Evolutionary conservation across 1,284 basidiomycete genomes (phyloP), one percentile per base, ranked within the genome.

Genomic region (Marasmius fiardii): DNA sequence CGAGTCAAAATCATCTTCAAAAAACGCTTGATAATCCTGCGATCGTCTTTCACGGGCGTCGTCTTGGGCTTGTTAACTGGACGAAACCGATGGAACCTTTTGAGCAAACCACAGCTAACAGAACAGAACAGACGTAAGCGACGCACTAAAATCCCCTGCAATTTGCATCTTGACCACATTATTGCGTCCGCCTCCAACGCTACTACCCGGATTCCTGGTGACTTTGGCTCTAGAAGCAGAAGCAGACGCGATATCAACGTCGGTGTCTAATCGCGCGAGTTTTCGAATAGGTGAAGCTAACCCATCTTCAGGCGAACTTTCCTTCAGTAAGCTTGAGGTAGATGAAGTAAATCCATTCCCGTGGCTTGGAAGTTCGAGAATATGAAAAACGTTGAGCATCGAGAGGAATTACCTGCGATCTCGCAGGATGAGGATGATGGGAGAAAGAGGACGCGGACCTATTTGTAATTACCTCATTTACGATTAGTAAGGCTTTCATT

Each of bases 231-330:
- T 82, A 70, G 76, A 82, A 64, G 83, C 80, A n/a, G n/a, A n/a
- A n/a, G n/a, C n/a, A 66, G 85, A 82, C 65, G 76, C 76, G 62
- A 80, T 75, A 68, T 88, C 84, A 69, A 79, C 81, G 72, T 84
- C 82, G 63, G 71, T 71, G 61, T 79, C 78, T 68, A 86, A 72
- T 62, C 85, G 83, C 62, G 82, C 77, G 60, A 80, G 80, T 76
- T 90, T 90, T 70, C 78, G 79, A 61, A 80, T 80, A 73, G 80
- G 82, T 71, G 80, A 80, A 65, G 73, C 77, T 64, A 74, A 78
- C 71, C 75, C 76, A 59, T 74, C 71, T 48, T 77, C 73, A 47
- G 71, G 55, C 35, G 70, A 63, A 24, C 71, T 70, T 45, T 34
- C 43, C 34, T 4, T 23, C 2, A 33, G 12, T 18, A 16, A 7